Base-by-base conservation (phyloP, 2,329 filamentous ascomycete species). In the Hypoxylon sp. region DNA sequence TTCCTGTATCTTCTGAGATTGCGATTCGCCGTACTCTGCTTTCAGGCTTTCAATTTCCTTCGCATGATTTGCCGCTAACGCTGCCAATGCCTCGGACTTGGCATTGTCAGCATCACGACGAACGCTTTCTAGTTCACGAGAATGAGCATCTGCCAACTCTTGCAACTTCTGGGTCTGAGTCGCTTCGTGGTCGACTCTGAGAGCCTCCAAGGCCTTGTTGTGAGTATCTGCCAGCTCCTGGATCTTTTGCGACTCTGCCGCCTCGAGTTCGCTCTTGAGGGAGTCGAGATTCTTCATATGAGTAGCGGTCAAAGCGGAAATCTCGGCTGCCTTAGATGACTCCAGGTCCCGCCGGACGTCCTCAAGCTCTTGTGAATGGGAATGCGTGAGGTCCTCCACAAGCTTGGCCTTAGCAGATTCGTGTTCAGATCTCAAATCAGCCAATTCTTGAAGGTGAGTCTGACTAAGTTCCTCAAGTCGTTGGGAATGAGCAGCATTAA, bases 111-210 rank as follows among this genome's bases (percentile, higher is more conserved):
- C 66, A 17, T 72, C 58, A 33, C 75, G 70, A 1, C 71, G 71
- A 14, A 75, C 50, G 10, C 58, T 49, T 17, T 74, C 71, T 1
- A 77, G 40, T 10, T 74, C 73, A 11, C 46, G 66, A 0, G 61
- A 42, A 61, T 77, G 70, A 14, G 57, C 59, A 13, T 74, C 64
- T 5, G 46, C 53, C 17, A 74, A 33, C 31, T 74, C 73, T 48
- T 75, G 70, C 8, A 77, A 31, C 37, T 68, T 73, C 46, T 57
- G 68, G 7, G 73, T 57, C 3, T 71, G 44, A 0, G 67, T 53
- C 20, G 63, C 53, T 44, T 75, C 73, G 31, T 77, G 73, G 5
- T 75, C 69, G 10, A 7, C 35, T 57, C 70, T 76, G 22, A 77
- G 44, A n/a, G 55, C 61, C 22, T 74, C 69, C 14, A 77, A 20